Conservation (phyloP, 306 rosid genomes). For the Comarum palustre region DNA sequence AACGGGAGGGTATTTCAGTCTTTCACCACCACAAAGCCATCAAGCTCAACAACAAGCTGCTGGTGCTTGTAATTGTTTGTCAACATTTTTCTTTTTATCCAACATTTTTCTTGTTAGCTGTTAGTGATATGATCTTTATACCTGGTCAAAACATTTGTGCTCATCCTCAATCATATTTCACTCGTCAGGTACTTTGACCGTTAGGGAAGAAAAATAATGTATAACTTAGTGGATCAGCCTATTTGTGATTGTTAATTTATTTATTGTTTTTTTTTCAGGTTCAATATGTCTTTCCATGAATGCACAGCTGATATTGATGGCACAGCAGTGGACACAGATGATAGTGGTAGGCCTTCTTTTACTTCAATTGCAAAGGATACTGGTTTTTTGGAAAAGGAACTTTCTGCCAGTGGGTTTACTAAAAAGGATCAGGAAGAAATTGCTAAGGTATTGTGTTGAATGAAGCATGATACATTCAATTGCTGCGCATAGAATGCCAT, state of each 20-base stretch:
- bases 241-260: slow-evolving; percentile 3
- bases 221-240: not conserved
- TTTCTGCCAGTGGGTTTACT: slow-evolving; percentile 89
- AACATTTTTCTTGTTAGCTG: not conserved
- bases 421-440: slow-evolving; percentile 71
- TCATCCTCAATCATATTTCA: slow-evolving; percentile 4
- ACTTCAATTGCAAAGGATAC: slow-evolving; percentile 54
- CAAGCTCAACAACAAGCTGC: no score
- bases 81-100: no score
- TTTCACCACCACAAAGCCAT: no score
- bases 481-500: not conserved
- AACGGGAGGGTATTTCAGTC: no score
- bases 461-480: slow-evolving; percentile 10
- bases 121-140: not conserved
- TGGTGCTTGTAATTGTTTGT: no score
- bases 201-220: not conserved
- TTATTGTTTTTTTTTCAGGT: slow-evolving; percentile 46
- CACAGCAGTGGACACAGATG: slow-evolving; percentile 46
- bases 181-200: slow-evolving; percentile 92
- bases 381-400: slow-evolving; percentile 78
- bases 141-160: not conserved
- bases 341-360: slow-evolving; percentile 56
- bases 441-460: slow-evolving; percentile 51
- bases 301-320: slow-evolving; percentile 48
- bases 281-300: slow-evolving; percentile 62